These are phyloP conservation scores for Trichoderma koningiopsis DNA, from an alignment of 2,329 filamentous ascomycete species.

Conservation along the genomic window DNA sequence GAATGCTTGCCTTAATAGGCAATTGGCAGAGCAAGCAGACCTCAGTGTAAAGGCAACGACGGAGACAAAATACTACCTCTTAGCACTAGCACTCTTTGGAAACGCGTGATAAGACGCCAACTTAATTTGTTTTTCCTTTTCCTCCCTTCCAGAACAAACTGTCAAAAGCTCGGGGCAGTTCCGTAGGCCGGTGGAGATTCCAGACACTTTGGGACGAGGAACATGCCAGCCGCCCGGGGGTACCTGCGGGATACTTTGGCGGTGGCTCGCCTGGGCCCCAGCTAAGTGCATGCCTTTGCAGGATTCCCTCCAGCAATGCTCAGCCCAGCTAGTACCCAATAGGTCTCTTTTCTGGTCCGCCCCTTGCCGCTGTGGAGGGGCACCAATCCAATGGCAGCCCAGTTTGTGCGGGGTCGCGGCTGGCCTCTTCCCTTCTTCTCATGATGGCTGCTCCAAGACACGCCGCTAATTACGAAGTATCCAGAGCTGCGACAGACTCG, in stretches of 20 bases:
- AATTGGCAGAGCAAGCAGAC: background rate
- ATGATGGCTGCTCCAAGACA: background rate
- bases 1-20: background rate
- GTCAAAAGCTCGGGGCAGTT: background rate
- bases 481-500: background rate
- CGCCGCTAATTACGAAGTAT: background rate
- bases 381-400: conserved; percentile 4
- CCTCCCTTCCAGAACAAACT: background rate
- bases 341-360: conserved; percentile 4
- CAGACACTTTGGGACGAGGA: background rate
- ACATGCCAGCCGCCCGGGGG: background rate
- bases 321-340: background rate
- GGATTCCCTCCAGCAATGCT: background rate
- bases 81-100: background rate
- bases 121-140: background rate
- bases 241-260: conserved; percentile 3
- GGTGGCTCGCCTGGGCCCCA: background rate
- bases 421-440: background rate
- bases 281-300: background rate
- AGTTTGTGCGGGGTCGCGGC: conserved; percentile 11
- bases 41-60: background rate
- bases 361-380: conserved; percentile 16
- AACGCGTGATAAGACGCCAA: background rate
- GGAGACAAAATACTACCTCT: background rate
- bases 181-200: conserved; percentile 1